Conservation (phyloP, 345 rosid species). For the Arabis hirsuta region DNA sequence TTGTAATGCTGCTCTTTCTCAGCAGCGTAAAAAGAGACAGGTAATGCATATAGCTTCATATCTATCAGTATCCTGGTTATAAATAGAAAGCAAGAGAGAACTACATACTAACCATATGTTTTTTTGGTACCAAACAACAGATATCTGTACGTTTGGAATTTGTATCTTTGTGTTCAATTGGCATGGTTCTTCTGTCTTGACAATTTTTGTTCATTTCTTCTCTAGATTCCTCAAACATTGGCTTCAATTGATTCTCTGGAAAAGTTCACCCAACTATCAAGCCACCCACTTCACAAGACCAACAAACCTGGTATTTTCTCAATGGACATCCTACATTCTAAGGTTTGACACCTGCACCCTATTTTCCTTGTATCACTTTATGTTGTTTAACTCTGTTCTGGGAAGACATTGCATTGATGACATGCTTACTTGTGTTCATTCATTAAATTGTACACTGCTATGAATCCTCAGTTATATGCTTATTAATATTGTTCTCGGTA, state of each 20-base stretch:
- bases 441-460: background rate
- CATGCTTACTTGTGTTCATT: slow-evolving; percentile 3
- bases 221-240: slow-evolving; percentile 69
- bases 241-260: slow-evolving; percentile 63
- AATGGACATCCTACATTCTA: slow-evolving; percentile 70
- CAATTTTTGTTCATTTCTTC: slow-evolving; percentile 27
- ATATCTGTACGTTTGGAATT: slow-evolving; percentile 4
- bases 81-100: slow-evolving; percentile 20
- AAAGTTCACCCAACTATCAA: slow-evolving; percentile 83
- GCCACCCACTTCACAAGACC: slow-evolving; percentile 92
- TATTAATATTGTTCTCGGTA: slow-evolving; percentile 1
- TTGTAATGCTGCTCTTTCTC: slow-evolving; percentile 87
- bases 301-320: slow-evolving; percentile 77
- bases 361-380: background rate
- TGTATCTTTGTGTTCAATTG: background rate
- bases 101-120: background rate
- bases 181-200: slow-evolving; percentile 6
- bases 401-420: slow-evolving; percentile 21
- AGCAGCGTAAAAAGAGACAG: slow-evolving; percentile 85
- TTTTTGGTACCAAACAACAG: background rate
- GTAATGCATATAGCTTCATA: slow-evolving; percentile 40
- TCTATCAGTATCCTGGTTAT: slow-evolving; percentile 3
- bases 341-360: slow-evolving; percentile 54
- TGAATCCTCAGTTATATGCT: background rate
- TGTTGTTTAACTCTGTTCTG: slow-evolving; percentile 14